Evolutionary conservation across 2,329 filamentous ascomycete species (phyloP).

Genomic region (Aquanectria penicillioides): DNA sequence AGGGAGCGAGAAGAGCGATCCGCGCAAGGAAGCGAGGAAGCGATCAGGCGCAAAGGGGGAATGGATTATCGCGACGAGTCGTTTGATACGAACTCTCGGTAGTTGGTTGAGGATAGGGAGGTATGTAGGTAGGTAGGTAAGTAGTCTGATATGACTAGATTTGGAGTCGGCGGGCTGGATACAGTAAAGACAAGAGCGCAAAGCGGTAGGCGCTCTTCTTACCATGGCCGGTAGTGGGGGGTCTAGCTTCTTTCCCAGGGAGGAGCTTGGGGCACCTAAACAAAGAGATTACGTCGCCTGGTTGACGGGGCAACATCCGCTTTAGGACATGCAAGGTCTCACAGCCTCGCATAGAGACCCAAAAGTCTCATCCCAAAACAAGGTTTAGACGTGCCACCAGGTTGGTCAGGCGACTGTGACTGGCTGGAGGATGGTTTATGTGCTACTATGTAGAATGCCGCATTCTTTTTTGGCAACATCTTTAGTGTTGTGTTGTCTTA

Average conservation of each 20-base stretch:
- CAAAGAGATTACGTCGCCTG: conserved; percentile 19
- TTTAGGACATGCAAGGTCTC: not conserved
- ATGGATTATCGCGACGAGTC: too few relatives aligned
- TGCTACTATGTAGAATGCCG: not conserved
- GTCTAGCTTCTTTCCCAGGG: conserved; percentile 8
- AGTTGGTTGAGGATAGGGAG: not conserved
- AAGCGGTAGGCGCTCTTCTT: not conserved
- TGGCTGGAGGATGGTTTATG: conserved; percentile 5
- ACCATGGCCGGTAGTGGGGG: not conserved
- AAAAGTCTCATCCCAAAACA: not conserved
- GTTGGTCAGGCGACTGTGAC: conserved; percentile 15
- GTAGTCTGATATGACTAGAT: not conserved
- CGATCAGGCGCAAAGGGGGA: too few relatives aligned
- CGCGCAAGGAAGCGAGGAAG: too few relatives aligned
- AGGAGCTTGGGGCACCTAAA: conserved; percentile 26
- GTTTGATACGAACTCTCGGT: not conserved
- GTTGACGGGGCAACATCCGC: conserved; percentile 23
- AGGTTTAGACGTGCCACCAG: conserved; percentile 4
- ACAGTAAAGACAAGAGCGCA: not conserved
- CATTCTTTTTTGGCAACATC: not conserved
- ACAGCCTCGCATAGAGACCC: not conserved
- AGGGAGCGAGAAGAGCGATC: not conserved
- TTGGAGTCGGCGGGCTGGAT: not conserved
- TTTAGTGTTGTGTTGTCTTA: too few relatives aligned
- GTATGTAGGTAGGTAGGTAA: too few relatives aligned